phyloP scores from a whole-genome alignment of 495 filamentous ascomycete species.

The Aspergillus ellipticus region DNA sequence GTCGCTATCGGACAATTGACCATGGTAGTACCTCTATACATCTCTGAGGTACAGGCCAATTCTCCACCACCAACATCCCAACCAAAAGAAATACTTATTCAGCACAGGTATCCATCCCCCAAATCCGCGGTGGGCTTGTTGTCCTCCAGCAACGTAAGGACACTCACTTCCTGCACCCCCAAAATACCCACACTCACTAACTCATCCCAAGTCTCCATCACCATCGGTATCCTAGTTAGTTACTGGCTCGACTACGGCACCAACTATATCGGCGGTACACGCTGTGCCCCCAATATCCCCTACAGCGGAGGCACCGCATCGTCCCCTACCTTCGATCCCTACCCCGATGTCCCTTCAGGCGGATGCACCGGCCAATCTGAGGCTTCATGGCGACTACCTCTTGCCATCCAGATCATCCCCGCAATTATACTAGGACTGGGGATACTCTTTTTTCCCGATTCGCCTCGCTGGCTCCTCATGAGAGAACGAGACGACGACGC shows the following conservation, averaged over 20 bases:
- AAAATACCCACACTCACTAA: background rate
- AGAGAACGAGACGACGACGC: conserved; percentile 70
- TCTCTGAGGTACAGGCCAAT: conserved; percentile 25
- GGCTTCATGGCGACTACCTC: conserved; percentile 65
- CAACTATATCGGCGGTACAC: conserved; percentile 39
- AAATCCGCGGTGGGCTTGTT: conserved; percentile 67
- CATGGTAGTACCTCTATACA: conserved; percentile 44
- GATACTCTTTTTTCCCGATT: conserved; percentile 81
- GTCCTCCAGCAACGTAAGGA: conserved; percentile 65
- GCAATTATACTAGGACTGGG: conserved; percentile 59
- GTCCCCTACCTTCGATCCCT: conserved; percentile 36
- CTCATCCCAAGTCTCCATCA: conserved; percentile 57
- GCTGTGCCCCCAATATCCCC: conserved; percentile 35
- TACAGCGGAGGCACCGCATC: conserved; percentile 68
- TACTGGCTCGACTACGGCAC: conserved; percentile 78
- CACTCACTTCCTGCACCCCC: background rate
- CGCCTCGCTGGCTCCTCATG: conserved; percentile 75
- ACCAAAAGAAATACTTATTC: conserved; percentile 10
- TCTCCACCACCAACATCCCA: conserved; percentile 33
- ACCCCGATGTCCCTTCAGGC: conserved; percentile 35
- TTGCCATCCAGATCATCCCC: conserved; percentile 59
- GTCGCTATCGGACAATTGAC: conserved; percentile 35
- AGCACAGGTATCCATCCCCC: conserved; percentile 46
- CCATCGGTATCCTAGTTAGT: conserved; percentile 75
- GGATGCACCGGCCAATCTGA: conserved; percentile 56